Conservation (phyloP, 345 rosid species). For the Brassica carinata region DNA sequence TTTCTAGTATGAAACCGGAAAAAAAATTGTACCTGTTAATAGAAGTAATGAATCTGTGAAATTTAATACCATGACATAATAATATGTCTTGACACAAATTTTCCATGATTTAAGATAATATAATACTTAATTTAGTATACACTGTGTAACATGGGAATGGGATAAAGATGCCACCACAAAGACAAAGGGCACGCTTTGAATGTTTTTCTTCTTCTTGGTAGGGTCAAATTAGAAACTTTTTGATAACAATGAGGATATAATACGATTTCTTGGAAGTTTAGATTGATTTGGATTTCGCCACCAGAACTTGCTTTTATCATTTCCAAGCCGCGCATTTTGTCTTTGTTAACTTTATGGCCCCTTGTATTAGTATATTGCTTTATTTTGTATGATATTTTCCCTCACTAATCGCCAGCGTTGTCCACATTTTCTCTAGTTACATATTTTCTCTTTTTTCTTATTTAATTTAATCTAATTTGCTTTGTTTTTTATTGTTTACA, state of each 20-base stretch:
- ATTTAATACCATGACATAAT: neutral
- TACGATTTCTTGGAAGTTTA: neutral
- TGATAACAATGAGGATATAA: neutral
- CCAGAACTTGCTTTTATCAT: slow-evolving; percentile 18
- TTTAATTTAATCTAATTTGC: neutral
- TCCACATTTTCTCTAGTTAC: too few species aligned
- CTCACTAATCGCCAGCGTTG: too few species aligned
- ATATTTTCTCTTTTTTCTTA: too few species aligned
- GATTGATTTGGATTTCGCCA: slow-evolving; percentile 1
- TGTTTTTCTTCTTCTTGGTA: neutral
- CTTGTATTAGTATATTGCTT: neutral
- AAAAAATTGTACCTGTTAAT: neutral
- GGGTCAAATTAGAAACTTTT: slow-evolving; percentile 1
- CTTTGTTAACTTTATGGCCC: neutral
- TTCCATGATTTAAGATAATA: neutral
- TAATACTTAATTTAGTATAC: too few species aligned
- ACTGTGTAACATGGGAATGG: too few species aligned
- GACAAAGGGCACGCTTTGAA: neutral
- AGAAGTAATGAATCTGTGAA: neutral
- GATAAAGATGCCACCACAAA: slow-evolving; percentile 1
- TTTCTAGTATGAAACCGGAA: neutral
- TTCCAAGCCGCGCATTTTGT: slow-evolving; percentile 12
- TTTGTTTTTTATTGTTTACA: neutral
- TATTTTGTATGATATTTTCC: neutral
- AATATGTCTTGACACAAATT: neutral